phyloP scores from a whole-genome alignment of 2,329 filamentous ascomycete genomes.

The Myriosclerotinia duriaeana region DNA sequence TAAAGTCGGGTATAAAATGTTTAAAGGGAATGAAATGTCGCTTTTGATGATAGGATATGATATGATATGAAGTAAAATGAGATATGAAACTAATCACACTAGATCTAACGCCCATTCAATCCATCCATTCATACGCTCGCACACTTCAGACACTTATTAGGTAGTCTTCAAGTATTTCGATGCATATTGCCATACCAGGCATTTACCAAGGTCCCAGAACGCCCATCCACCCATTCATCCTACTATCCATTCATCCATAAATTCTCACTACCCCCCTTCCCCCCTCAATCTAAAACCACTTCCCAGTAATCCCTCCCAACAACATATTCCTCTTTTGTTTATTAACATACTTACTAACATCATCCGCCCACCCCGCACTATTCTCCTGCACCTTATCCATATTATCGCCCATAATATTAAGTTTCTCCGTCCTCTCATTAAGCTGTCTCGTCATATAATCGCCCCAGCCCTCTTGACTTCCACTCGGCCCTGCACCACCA shows the following conservation, averaged over 20 bases:
- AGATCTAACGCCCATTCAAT: neutral
- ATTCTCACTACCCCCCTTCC: neutral
- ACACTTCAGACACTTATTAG: no score
- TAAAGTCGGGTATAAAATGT: no score
- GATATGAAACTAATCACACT: neutral
- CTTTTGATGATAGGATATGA: no score
- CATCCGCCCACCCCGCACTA: constrained; percentile 80
- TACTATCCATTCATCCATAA: neutral
- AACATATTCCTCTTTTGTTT: constrained; percentile 86
- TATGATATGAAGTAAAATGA: neutral
- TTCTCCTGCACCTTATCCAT: constrained; percentile 81
- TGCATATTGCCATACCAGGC: neutral
- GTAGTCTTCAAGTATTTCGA: neutral
- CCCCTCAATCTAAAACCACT: constrained; percentile 46
- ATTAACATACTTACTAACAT: constrained; percentile 81
- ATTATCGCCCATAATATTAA: constrained; percentile 77
- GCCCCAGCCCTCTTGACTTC: constrained; percentile 60
- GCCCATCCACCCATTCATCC: neutral
- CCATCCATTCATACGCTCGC: neutral
- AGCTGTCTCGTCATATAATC: constrained; percentile 84
- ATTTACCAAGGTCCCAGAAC: constrained; percentile 16
- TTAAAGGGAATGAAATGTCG: no score
- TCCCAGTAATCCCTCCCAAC: constrained; percentile 65
- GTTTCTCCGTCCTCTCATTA: constrained; percentile 84
- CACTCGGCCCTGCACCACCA: constrained; percentile 37